These are phyloP conservation scores for Panaeolus cyanescens DNA, from an alignment of 768 basidiomycete species.

Conservation along the genomic window DNA sequence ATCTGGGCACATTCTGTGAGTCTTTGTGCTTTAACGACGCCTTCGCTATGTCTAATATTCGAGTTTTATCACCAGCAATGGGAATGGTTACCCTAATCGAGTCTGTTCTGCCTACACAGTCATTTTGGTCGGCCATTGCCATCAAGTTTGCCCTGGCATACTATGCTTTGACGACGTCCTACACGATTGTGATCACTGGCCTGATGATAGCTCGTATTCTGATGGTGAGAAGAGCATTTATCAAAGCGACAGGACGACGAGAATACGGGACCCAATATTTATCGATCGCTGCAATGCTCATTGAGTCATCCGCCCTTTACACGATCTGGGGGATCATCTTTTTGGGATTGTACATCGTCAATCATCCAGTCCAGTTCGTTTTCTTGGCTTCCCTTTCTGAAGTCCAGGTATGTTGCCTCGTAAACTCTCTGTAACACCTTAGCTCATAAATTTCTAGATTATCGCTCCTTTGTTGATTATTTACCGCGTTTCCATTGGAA, in stretches of 20 bases:
- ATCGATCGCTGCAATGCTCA: constrained; percentile 28
- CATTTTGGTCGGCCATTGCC: not conserved
- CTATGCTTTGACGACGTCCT: not conserved
- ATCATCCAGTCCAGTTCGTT: constrained; percentile 3
- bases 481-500: constrained; percentile 6
- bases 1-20: not conserved
- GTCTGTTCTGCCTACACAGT: not conserved
- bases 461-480: constrained; percentile 10
- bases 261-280: constrained; percentile 21
- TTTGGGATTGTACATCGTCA: constrained; percentile 3
- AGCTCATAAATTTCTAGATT: not conserved
- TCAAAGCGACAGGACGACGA: not conserved
- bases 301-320: constrained; percentile 30
- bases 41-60: no score
- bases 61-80: not conserved
- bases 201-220: not conserved
- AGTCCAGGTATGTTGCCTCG: not conserved
- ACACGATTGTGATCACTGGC: not conserved
- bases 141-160: not conserved
- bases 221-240: not conserved
- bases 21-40: no score
- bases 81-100: not conserved
- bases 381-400: constrained; percentile 5
- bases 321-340: constrained; percentile 9
- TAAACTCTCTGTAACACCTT: not conserved